These are phyloP conservation scores for Saturnispora sekii DNA, from an alignment of 805 yeast species.

Conservation along the genomic window DNA sequence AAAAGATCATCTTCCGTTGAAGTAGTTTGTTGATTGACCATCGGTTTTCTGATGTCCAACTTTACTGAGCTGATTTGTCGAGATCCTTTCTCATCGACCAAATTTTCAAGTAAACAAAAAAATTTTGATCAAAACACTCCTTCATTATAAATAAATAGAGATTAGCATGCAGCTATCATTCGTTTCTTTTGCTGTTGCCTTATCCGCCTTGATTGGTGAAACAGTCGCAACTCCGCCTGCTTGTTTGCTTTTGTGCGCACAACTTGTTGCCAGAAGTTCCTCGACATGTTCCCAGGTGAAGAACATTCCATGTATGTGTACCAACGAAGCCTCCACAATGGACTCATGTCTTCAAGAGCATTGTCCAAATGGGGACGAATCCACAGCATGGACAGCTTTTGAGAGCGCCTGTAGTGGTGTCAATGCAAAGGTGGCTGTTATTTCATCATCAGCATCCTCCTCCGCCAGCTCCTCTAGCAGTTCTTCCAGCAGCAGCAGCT, in stretches of 20 bases:
- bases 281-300: constrained; percentile 48
- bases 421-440: constrained; percentile 27
- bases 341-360: constrained; percentile 51
- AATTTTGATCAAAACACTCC: background rate
- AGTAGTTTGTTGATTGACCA: no score
- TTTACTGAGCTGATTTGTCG: no score
- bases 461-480: constrained; percentile 26
- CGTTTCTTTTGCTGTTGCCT: constrained; percentile 23
- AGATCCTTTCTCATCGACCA: background rate
- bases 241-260: constrained; percentile 81
- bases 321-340: constrained; percentile 42
- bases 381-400: constrained; percentile 52
- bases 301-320: constrained; percentile 62
- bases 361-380: constrained; percentile 60
- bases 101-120: no score
- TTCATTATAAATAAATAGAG: background rate
- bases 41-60: no score
- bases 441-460: constrained; percentile 16
- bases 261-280: constrained; percentile 49
- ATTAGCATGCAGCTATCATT: constrained; percentile 9
- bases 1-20: no score
- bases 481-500: constrained; percentile 25
- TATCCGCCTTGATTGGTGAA: constrained; percentile 32
- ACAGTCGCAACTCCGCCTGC: constrained; percentile 74
- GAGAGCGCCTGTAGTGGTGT: constrained; percentile 41